These are phyloP conservation scores for Prinsepia uniflora DNA, from an alignment of 306 rosid genomes.

Conservation along the genomic window DNA sequence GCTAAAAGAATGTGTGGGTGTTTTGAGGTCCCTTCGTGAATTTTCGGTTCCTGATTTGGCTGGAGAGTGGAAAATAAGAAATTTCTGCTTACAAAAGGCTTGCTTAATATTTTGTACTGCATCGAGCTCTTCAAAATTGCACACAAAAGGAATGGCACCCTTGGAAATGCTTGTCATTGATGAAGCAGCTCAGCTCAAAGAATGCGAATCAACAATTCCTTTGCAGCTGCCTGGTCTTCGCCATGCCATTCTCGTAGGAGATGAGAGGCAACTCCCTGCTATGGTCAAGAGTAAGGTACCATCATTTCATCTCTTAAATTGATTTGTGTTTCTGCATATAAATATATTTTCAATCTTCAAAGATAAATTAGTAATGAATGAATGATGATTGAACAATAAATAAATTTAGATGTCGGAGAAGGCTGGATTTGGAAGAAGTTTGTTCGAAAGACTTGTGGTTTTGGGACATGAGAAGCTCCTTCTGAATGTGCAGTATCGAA, in stretches of 20 bases:
- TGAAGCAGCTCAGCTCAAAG: slow-evolving; percentile 52
- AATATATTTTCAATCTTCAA: too few relatives aligned
- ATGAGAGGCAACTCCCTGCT: slow-evolving; percentile 41
- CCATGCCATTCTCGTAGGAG: slow-evolving; percentile 43
- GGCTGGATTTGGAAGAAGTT: slow-evolving; percentile 39
- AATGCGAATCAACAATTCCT: slow-evolving; percentile 41
- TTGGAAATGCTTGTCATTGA: slow-evolving; percentile 40
- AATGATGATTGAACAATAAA: too few relatives aligned
- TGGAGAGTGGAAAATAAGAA: slow-evolving; percentile 25
- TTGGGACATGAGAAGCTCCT: slow-evolving; percentile 31
- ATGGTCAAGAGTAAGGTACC: slow-evolving; percentile 40
- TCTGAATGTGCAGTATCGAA: slow-evolving; percentile 36
- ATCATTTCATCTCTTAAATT: not conserved
- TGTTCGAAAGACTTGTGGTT: slow-evolving; percentile 31
- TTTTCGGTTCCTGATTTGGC: slow-evolving; percentile 28
- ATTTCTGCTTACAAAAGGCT: slow-evolving; percentile 32
- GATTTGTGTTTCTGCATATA: too few relatives aligned
- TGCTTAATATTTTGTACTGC: slow-evolving; percentile 42
- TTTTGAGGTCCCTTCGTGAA: slow-evolving; percentile 26
- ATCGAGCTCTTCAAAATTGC: slow-evolving; percentile 40
- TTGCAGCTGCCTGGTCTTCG: slow-evolving; percentile 37
- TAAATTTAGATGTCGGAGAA: slow-evolving; percentile 17
- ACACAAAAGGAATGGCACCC: slow-evolving; percentile 21
- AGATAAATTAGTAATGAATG: too few relatives aligned
- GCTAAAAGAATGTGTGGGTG: not conserved